A percentile compares a stretch with the other conserved stretches of the same genome.
Conservation (phyloP, 2,329 filamentous ascomycete genomes). For the Ophiostoma australiae region DNA sequence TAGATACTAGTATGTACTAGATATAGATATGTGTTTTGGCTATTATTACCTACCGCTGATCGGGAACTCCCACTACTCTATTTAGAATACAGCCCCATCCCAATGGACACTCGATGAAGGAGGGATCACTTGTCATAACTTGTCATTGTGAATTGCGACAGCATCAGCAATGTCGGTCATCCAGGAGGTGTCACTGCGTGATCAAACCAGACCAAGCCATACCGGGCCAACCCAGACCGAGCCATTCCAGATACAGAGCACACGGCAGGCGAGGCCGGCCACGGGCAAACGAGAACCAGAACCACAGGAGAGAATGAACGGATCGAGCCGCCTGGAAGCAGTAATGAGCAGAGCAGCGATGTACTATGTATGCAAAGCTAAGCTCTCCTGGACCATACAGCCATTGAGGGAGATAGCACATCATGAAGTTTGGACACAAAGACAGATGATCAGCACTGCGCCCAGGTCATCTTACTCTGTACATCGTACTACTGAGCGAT, state of each 20-base stretch:
- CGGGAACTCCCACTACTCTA: conserved; percentile 2
- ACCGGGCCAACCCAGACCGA: background rate
- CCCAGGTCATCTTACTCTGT: background rate
- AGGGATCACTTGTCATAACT: background rate
- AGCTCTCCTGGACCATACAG: background rate
- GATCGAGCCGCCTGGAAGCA: background rate
- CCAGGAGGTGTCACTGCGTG: background rate
- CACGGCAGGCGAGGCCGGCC: no score
- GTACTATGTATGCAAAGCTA: no score
- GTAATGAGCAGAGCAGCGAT: no score
- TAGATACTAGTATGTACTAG: no score
- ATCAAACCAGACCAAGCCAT: background rate
- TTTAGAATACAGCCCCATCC: background rate
- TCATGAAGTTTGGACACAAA: conserved; percentile 7
- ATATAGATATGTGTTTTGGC: background rate
- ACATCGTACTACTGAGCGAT: background rate
- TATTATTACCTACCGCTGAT: background rate
- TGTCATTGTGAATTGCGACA: background rate
- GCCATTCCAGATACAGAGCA: background rate
- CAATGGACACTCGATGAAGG: background rate
- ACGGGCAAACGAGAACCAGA: background rate
- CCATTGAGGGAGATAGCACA: background rate
- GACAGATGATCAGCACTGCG: conserved; percentile 7
- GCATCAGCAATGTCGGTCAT: background rate
- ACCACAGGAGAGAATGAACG: background rate